These are phyloP conservation scores for Gremmenia infestans DNA, from an alignment of 2,329 filamentous ascomycete species.

Conservation along the genomic window DNA sequence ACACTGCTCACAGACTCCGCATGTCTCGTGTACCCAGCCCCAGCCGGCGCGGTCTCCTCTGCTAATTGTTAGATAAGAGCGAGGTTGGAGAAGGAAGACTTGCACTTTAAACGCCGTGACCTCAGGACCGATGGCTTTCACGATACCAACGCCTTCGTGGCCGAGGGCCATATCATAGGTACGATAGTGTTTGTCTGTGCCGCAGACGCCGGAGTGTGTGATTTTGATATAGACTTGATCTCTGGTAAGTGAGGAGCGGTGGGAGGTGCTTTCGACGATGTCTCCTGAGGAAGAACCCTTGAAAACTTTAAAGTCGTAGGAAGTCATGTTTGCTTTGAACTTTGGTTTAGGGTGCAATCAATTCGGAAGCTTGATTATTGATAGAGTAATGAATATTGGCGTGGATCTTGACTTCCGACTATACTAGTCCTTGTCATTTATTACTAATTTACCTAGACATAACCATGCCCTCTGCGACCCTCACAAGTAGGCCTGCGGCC, in stretches of 20 bases:
- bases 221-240: conserved; percentile 56
- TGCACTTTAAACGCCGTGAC: conserved; percentile 32
- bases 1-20: conserved; percentile 40
- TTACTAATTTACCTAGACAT: no score
- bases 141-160: conserved; percentile 43
- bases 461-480: no score
- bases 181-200: conserved; percentile 44
- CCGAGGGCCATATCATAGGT: conserved; percentile 36
- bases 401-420: no score
- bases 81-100: conserved; percentile 14
- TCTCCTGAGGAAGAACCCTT: conserved; percentile 52
- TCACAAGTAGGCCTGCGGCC: no score
- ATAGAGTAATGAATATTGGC: no score
- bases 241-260: conserved; percentile 35
- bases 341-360: no score
- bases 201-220: conserved; percentile 61
- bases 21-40: conserved; percentile 38
- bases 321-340: no score
- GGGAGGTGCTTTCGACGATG: conserved; percentile 44
- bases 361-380: no score
- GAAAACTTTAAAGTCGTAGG: conserved; percentile 47
- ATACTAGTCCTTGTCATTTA: no score
- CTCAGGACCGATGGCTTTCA: conserved; percentile 35
- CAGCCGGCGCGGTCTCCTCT: conserved; percentile 40
- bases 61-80: neutral